Evolutionary conservation across 2,329 filamentous ascomycete species (phyloP), one percentile per base, ranked within the genome.

Genomic region (Eurotiales sp.): DNA sequence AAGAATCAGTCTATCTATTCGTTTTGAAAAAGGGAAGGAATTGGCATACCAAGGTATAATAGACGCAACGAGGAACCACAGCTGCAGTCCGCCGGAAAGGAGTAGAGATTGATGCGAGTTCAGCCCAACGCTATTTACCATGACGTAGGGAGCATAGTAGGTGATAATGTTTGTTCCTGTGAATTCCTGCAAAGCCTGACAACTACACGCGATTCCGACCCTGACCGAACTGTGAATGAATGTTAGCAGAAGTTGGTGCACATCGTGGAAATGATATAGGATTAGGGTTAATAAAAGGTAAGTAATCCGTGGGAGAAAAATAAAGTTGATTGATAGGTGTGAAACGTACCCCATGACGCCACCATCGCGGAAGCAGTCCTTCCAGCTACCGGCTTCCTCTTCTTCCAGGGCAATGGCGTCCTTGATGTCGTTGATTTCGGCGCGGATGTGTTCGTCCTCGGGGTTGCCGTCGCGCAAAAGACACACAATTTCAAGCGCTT

Each of bases 181-280:
- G 14, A 74, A 72, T 52, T 80, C 70, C 50, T 73, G 75, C 64
- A 79, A 81, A 69, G 79, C 73, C 60, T 81, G 78, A 63, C 79
- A 80, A 62, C 79, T 72, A 57, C 81, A 81, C 55, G 76, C 79
- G 27, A 82, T 70, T n/a, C 77, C 62, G 11, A 76, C 77, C 43
- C n/a, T n/a, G n/a, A n/a, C n/a, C n/a, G n/a, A n/a, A n/a, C n/a
- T n/a, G n/a, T n/a, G n/a, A n/a, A n/a, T n/a, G n/a, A n/a, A n/a
- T n/a, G n/a, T n/a, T n/a, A n/a, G n/a, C n/a, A n/a, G n/a, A n/a
- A n/a, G n/a, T n/a, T n/a, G n/a, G n/a, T n/a, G n/a, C n/a, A n/a
- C n/a, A n/a, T n/a, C n/a, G n/a, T n/a, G n/a, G n/a, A n/a, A n/a
- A n/a, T n/a, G n/a, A n/a, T n/a, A n/a, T n/a, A n/a, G n/a, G n/a